Evolutionary conservation across 495 filamentous ascomycete genomes (phyloP).

Genomic region (Letharia columbiana): DNA sequence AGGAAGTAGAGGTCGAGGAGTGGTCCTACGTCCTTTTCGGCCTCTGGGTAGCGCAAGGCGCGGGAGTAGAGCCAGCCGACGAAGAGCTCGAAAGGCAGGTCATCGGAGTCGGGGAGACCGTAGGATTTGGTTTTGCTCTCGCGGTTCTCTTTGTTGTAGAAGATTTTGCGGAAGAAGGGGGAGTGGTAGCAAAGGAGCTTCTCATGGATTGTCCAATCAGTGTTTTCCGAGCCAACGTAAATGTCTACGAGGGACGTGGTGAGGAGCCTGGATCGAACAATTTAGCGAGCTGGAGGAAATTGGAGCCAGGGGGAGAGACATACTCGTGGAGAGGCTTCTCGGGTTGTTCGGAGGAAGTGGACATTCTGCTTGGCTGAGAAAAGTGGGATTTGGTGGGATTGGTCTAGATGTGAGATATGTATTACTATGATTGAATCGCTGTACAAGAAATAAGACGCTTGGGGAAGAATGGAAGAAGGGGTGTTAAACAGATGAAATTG

Average conservation of each 20-base stretch:
- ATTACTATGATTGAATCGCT: neutral
- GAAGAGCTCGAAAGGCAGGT: conserved; percentile 37
- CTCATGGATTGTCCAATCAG: conserved; percentile 41
- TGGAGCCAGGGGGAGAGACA: neutral
- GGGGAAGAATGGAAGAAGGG: conserved; percentile 1
- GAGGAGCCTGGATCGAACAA: conserved; percentile 33
- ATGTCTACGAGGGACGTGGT: conserved; percentile 40
- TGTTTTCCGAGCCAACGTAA: conserved; percentile 41
- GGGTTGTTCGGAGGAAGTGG: conserved; percentile 13
- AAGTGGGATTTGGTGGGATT: neutral
- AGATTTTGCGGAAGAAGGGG: conserved; percentile 40
- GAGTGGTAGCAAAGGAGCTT: conserved; percentile 43
- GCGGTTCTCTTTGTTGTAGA: conserved; percentile 32
- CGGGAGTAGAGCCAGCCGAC: conserved; percentile 43
- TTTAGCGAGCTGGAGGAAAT: conserved; percentile 10
- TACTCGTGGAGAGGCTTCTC: conserved; percentile 29
- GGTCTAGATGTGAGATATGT: neutral
- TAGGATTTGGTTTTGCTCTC: conserved; percentile 27
- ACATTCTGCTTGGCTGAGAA: conserved; percentile 13
- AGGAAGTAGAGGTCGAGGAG: conserved; percentile 43
- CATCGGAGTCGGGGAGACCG: conserved; percentile 41
- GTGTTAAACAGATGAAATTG: neutral
- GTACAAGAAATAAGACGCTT: neutral
- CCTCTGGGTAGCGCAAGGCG: conserved; percentile 30
- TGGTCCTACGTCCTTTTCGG: conserved; percentile 35